Evolutionary conservation across 305 asterid genomes (phyloP).

Genomic region (Coffea humblotiana): DNA sequence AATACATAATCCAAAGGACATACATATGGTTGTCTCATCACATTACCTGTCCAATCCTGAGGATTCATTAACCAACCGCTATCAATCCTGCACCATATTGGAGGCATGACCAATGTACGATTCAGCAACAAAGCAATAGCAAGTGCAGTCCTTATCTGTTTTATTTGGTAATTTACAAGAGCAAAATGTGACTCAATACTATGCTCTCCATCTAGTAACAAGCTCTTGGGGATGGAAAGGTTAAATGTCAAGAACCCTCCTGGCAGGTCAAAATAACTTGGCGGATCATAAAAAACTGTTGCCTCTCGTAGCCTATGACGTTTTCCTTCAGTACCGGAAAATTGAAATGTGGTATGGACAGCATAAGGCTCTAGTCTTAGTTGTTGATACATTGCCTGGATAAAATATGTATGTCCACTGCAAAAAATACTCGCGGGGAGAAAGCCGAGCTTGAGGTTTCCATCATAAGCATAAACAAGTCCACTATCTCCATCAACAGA

Average conservation of each 20-base stretch:
- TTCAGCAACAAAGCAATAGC: conserved; percentile 82
- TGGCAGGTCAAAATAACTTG: conserved; percentile 80
- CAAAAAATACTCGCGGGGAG: conserved; percentile 97
- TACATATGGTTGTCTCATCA: conserved; percentile 91
- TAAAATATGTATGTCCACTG: conserved; percentile 96
- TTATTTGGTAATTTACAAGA: conserved; percentile 86
- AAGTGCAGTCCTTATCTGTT: conserved; percentile 94
- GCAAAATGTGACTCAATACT: conserved; percentile 83
- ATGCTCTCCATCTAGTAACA: conserved; percentile 87
- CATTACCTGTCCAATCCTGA: conserved; percentile 63
- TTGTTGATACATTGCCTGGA: conserved; percentile 92
- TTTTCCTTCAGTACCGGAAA: conserved; percentile 96
- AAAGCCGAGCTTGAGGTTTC: conserved; percentile 87
- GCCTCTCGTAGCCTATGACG: conserved; percentile 98
- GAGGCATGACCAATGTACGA: conserved; percentile 99
- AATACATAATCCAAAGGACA: conserved; percentile 96
- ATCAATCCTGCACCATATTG: conserved; percentile 99
- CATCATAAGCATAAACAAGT: conserved; percentile 95
- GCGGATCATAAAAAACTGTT: conserved; percentile 85
- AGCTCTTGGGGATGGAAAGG: conserved; percentile 80
- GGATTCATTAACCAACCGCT: conserved; percentile 99
- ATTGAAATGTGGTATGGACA: conserved; percentile 96
- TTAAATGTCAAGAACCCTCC: conserved; percentile 89
- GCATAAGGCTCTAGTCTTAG: conserved; percentile 90
- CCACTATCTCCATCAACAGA: conserved; percentile 96